Percentiles rank a stretch among this genome's conserved stretches.
Evolutionary conservation across 108 stramenopile species (phyloP).

Genomic region (Fragilariopsis cylindrus): DNA sequence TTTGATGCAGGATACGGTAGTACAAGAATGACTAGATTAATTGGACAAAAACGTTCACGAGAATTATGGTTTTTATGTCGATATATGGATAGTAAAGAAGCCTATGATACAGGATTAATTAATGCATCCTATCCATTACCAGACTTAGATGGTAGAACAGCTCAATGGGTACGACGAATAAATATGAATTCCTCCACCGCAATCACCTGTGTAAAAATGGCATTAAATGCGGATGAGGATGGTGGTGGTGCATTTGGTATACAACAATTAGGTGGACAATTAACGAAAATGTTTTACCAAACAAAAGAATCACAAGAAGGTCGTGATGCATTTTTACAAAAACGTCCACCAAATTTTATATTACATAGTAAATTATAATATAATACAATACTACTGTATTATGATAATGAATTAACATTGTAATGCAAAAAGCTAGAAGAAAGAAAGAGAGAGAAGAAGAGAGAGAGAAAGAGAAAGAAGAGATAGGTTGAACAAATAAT

Average conservation of each 20-base stretch:
- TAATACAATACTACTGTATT: no score
- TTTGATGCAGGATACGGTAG: constrained; percentile 96
- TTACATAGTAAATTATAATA: no score
- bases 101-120: constrained; percentile 87
- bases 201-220: constrained; percentile 88
- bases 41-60: constrained; percentile 93
- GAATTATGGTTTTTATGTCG: constrained; percentile 93
- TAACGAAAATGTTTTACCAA: constrained; percentile 92
- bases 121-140: constrained; percentile 73
- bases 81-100: constrained; percentile 87
- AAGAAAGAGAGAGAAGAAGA: no score
- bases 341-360: constrained; percentile 78
- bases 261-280: constrained; percentile 88
- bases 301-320: constrained; percentile 92
- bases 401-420: no score
- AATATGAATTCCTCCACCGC: constrained; percentile 88
- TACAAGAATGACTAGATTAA: constrained; percentile 80
- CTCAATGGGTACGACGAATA: constrained; percentile 90
- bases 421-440: no score
- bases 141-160: constrained; percentile 77
- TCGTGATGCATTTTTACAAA: constrained; percentile 86
- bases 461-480: no score
- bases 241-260: constrained; percentile 82
- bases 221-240: constrained; percentile 94
- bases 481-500: no score